Base-by-base conservation (phyloP, 176 grass and related monocot species). In the Triticum aestivum region DNA sequence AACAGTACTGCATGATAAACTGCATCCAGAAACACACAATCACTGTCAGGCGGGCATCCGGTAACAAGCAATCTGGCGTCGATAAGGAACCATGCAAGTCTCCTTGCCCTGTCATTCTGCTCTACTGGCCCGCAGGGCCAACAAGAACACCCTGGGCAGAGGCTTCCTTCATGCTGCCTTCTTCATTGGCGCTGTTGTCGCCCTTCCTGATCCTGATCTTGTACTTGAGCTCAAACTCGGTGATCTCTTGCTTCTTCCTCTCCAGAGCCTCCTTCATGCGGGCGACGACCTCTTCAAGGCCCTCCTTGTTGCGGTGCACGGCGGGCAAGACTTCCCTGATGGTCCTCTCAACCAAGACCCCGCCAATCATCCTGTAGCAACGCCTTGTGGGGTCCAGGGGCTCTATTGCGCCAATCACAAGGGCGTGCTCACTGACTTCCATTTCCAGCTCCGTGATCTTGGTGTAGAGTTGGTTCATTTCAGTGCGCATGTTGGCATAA, bases 381-480 rank as follows among this genome's bases (percentile, higher is more conserved):
- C 90, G 86, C 66, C 97, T 91, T 2, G 87, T 64, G 15, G 92
- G 97, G 74, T 96, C 92, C 10, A 98, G 83, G 0, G 97, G 90
- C 42, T 99, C 89, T 3, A 96, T 93, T 14, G 97, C 97, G 0
- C 84, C 87, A 12, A 96, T 99, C 42, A 99, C 97, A 32, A 99
- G 93, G 7, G 88, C 84, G 90, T 96, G 95, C 73, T 98, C 93
- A 0, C 90, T 90, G 24, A 95, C 91, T 81, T 98, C 93, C 89
- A 98, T 88, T 82, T 98, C 91, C 45, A 98, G 30, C 77, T 98
- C 91, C 0, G 93, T 98, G 69, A 98, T 98, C 77, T 98, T 98
- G n/a, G 93, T 92, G 83, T 98, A 91, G 33, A 98, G 78, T 29
- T 98, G 95, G 78, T 93, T 95, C 71, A 95, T 88, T 62, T 98